These are phyloP conservation scores for Colletotrichum orbiculare DNA, from an alignment of 2,329 filamentous ascomycete species.

Conservation along the genomic window DNA sequence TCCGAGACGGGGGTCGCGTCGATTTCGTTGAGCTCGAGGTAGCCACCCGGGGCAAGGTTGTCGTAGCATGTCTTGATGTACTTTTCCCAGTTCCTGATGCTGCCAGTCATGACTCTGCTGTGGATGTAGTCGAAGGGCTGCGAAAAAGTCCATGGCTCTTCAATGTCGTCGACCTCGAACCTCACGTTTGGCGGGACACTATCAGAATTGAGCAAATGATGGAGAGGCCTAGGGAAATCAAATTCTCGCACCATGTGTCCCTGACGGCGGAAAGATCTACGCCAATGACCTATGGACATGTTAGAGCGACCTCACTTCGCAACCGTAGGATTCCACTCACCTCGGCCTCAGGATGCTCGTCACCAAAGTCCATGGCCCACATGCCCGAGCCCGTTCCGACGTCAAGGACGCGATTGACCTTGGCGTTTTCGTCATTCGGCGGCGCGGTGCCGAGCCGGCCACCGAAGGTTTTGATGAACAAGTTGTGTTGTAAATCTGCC, in stretches of 20 bases:
- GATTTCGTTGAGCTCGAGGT: constrained; percentile 72
- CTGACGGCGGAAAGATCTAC: constrained; percentile 55
- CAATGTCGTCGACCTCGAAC: constrained; percentile 56
- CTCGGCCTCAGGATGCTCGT: constrained; percentile 45
- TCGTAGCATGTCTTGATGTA: constrained; percentile 49
- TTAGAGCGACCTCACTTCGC: rapidly evolving
- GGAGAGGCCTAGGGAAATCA: constrained; percentile 60
- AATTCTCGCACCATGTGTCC: constrained; percentile 42
- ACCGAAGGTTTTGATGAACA: constrained; percentile 41
- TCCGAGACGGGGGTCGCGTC: constrained; percentile 49
- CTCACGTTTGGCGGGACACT: constrained; percentile 62
- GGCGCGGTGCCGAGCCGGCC: constrained; percentile 39
- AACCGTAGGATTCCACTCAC: rapidly evolving
- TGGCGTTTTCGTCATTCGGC: constrained; percentile 31
- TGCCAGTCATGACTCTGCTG: constrained; percentile 41
- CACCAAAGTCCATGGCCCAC: constrained; percentile 48
- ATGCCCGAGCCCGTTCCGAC: constrained; percentile 46
- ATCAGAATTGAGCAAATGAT: rapidly evolving
- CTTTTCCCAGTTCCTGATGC: constrained; percentile 40
- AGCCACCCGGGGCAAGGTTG: neutral
- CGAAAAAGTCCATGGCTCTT: constrained; percentile 50
- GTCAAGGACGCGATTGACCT: constrained; percentile 42
- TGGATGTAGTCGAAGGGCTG: constrained; percentile 44
- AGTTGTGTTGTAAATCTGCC: constrained; percentile 43
- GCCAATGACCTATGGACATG: constrained; percentile 44